Base-by-base conservation (phyloP, 2,329 filamentous ascomycete genomes). In the Paracorniculantispora psalliotae region DNA sequence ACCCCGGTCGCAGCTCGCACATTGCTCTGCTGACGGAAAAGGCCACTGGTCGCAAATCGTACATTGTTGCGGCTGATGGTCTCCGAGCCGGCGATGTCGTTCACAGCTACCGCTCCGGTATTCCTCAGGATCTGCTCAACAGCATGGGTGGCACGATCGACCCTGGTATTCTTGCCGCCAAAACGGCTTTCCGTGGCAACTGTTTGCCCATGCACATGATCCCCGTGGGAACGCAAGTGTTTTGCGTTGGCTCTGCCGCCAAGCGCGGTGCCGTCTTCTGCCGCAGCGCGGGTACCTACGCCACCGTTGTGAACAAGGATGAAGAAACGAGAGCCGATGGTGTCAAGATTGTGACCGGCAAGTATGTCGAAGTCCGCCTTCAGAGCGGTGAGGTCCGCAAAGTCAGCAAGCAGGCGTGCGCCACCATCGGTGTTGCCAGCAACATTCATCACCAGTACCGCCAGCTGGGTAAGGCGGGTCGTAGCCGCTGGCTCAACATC, bases 181-280 rank as follows among this genome's bases (percentile, higher is more conserved):
- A 91, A 78, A 99, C 96, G 25, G 92, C 92, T 1, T 92, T 92
- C 78, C 84, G 91, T 68, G 94, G 94, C 58, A 99, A 99, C 74
- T 99, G 94, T 72, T 76, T 99, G 66, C 94, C 94, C 15, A 80
- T 99, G 71, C 90, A 96, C 75, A 94, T 99, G 87, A 90, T 99
- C 61, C 96, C 94, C 1, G 83, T 97, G 41, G 93, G 94, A n/a
- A 96, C 92, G 2, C 85, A 91, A 44, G 86, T 99, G 54, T 97
- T 89, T 80, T 94, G 93, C 65, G 87, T 99, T 35, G 93, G 93
- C 13, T 90, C 88, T 26, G 81, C 86, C 4, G 82, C 84, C 33
- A 87, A 87, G 61, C 84, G 88, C 25, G 84, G 86, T 13, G 94
- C 90, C 15, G 91, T 96, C 21, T 94, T 99, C 72, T 99, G 94